Conservation (phyloP, 805 yeast species). For the Teunomyces pallodes region DNA sequence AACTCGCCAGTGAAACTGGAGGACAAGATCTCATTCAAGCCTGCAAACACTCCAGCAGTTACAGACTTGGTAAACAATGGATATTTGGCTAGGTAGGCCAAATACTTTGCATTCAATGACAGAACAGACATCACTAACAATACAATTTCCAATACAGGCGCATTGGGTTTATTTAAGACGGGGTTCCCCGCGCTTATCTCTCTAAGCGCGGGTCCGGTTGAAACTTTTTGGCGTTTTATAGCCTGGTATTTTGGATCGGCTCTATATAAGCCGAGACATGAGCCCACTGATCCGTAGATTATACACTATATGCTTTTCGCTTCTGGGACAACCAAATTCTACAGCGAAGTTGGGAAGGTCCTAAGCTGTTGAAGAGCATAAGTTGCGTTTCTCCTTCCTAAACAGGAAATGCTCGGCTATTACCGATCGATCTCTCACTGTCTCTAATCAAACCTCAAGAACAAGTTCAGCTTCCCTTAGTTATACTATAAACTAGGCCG, state of each 20-base stretch:
- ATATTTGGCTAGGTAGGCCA: slow-evolving; percentile 38
- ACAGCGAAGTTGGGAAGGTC: too few species aligned
- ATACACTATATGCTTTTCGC: too few species aligned
- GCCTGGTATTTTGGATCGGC: not conserved
- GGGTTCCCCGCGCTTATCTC: not conserved
- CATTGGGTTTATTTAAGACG: not conserved
- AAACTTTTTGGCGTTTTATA: not conserved
- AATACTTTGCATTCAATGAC: slow-evolving; percentile 29
- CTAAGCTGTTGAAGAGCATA: too few species aligned
- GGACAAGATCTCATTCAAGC: slow-evolving; percentile 59
- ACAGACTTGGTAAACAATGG: slow-evolving; percentile 60
- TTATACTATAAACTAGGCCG: too few species aligned
- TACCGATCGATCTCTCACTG: too few species aligned
- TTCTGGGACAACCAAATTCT: too few species aligned
- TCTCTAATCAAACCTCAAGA: too few species aligned
- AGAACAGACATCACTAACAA: slow-evolving; percentile 6
- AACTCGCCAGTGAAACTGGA: slow-evolving; percentile 48
- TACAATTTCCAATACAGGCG: not conserved
- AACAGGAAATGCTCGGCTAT: too few species aligned
- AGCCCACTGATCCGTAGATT: too few species aligned
- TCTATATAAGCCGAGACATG: not conserved
- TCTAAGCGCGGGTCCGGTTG: not conserved
- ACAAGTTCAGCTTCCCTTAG: too few species aligned
- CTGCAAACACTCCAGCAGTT: slow-evolving; percentile 54
- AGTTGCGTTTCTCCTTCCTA: too few species aligned